Conservation (phyloP, 192 early-diverging fungal species). For the Podila horticola region DNA sequence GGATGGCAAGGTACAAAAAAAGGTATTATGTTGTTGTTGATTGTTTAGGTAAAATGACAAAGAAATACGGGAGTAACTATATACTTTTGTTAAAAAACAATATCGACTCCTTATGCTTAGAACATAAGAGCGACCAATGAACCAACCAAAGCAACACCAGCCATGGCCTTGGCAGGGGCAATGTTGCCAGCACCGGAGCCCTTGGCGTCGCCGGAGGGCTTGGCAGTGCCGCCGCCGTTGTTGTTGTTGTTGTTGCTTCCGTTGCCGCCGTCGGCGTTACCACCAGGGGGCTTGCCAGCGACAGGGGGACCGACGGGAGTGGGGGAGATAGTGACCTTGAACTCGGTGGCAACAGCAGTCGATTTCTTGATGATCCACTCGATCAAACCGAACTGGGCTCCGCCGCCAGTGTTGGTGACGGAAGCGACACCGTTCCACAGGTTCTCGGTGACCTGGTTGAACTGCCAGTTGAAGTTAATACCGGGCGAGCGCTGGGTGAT, state of each 20-base stretch:
- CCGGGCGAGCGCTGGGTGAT: conserved; percentile 58
- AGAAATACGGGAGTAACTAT: too few species aligned
- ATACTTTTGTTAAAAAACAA: too few species aligned
- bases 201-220: neutral
- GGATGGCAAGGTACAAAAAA: too few species aligned
- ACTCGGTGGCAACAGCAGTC: conserved; percentile 46
- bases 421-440: conserved; percentile 27
- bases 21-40: too few species aligned
- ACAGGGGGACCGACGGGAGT: conserved; percentile 24
- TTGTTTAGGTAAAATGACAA: too few species aligned
- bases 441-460: conserved; percentile 47
- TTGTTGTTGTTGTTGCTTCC: neutral
- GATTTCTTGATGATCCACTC: conserved; percentile 55
- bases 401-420: conserved; percentile 27
- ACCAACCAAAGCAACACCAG: conserved; percentile 10
- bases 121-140: neutral
- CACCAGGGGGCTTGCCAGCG: conserved; percentile 2
- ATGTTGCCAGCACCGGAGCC: neutral
- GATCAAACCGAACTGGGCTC: conserved; percentile 52
- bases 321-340: conserved; percentile 22
- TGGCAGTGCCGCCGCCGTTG: neutral
- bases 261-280: neutral
- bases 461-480: conserved; percentile 54
- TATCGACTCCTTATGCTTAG: neutral
- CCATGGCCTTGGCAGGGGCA: conserved; percentile 7